Base-by-base conservation (phyloP, 2,329 filamentous ascomycete genomes). In the Aschersonia sp. region DNA sequence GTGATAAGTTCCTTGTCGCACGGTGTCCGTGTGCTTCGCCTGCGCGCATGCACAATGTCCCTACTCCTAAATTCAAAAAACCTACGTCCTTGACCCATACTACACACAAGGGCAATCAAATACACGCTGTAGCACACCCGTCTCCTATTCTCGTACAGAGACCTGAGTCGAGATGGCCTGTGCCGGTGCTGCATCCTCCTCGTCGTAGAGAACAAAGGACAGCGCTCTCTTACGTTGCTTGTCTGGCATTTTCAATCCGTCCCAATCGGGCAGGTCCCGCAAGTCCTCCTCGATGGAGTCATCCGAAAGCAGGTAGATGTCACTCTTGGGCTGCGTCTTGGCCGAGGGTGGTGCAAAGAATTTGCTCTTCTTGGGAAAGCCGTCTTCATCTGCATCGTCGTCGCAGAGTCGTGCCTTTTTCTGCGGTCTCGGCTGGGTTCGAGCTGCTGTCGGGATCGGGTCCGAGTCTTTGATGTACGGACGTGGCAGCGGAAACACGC, bases 371-470 rank as follows among this genome's bases (percentile, higher is more conserved):
- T 71, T 59, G 7, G 64, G 59, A 12, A 61, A 63, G 28, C 59
- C 59, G 29, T 61, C 59, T n/a, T 55, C 50, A 9, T 58, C 62
- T 5, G 54, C 53, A 20, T 20, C 20, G 42, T 77, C 71, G 4
- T 71, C 65, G 49, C 73, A 78, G 5, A 80, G 59, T 40, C 75
- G 72, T 41, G 70, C 70, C 59, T 80, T 80, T 64, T 80, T 80
- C 47, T 67, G 67, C 29, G 77, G 76, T 45, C 74, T 54, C 38
- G 45, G 54, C n/a, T 50, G 44, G 48, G 53, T 40, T 30, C 65
- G 60, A 20, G 53, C 47, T 30, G 54, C 48, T 43, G 50, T 45
- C 45, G 48, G 43, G n/a, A 38, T 43, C 28, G 46, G 61, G 48
- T 51, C 46, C 31, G 59, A 53, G 4, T 61, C 64, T 3, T 73